Evolutionary conservation across 495 filamentous ascomycete genomes (phyloP).

Genomic region (Penicillium waksmanii): DNA sequence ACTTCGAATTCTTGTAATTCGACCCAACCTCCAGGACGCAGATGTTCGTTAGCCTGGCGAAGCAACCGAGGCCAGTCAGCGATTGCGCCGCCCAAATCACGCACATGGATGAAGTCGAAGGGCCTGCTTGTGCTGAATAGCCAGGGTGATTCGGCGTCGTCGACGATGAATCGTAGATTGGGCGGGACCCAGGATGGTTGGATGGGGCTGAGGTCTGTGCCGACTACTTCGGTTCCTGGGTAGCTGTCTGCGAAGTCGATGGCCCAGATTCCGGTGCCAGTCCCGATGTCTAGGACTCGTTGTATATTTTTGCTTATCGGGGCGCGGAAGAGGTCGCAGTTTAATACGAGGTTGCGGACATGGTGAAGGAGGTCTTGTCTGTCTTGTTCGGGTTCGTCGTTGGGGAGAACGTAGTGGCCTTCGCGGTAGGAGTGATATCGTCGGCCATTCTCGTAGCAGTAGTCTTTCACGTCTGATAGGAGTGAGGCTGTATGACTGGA

Average conservation of each 20-base stretch:
- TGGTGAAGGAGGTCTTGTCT: constrained; percentile 55
- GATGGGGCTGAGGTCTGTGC: constrained; percentile 39
- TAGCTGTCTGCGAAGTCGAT: constrained; percentile 62
- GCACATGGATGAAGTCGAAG: constrained; percentile 54
- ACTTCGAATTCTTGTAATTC: constrained; percentile 59
- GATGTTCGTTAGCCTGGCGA: constrained; percentile 40
- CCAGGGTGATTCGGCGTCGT: constrained; percentile 56
- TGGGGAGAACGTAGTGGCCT: constrained; percentile 63
- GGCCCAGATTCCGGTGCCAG: constrained; percentile 68
- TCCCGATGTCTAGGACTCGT: constrained; percentile 69
- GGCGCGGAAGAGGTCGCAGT: constrained; percentile 61
- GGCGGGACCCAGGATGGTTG: constrained; percentile 46
- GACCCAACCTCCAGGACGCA: constrained; percentile 57
- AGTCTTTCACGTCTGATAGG: constrained; percentile 30
- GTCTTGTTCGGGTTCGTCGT: constrained; percentile 43
- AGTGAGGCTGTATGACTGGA: constrained; percentile 33
- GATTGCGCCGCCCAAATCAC: constrained; percentile 50
- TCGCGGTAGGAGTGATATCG: constrained; percentile 70
- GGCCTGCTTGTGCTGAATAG: constrained; percentile 43
- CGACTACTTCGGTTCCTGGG: constrained; percentile 52
- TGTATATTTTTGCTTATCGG: constrained; percentile 60
- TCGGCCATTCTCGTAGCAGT: constrained; percentile 60
- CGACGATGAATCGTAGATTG: constrained; percentile 52
- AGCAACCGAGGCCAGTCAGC: constrained; percentile 49
- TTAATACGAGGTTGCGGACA: constrained; percentile 53